These are phyloP conservation scores for Prunus davidiana DNA, from an alignment of 306 rosid genomes.

Conservation along the genomic window DNA sequence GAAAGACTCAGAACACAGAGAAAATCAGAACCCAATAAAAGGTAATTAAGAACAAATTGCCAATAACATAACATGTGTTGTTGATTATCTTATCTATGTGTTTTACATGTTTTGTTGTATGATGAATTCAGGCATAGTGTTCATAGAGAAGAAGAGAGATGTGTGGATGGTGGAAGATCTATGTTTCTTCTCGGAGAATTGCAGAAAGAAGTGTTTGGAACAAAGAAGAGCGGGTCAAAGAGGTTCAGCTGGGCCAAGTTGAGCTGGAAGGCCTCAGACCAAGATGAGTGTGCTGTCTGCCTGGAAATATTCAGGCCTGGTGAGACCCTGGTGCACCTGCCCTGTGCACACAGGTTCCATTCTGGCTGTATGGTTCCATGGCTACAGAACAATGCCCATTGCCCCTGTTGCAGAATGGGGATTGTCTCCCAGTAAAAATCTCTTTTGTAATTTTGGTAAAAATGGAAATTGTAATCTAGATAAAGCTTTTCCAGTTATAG, in stretches of 20 bases:
- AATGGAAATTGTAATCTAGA: not conserved
- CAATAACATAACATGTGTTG: not conserved
- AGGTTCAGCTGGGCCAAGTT: conserved; percentile 66
- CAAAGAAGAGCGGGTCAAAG: conserved; percentile 46
- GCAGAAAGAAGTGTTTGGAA: conserved; percentile 36
- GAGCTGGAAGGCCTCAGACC: conserved; percentile 56
- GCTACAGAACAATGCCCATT: conserved; percentile 60
- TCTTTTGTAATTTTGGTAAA: not conserved
- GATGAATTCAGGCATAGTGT: conserved; percentile 18
- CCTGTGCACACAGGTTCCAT: conserved; percentile 82
- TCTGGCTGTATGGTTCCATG: conserved; percentile 72
- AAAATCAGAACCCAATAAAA: conserved; percentile 24
- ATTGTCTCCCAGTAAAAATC: conserved; percentile 15
- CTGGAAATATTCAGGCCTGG: conserved; percentile 49
- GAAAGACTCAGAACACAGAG: conserved; percentile 45
- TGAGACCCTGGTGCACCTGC: conserved; percentile 56
- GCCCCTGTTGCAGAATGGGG: conserved; percentile 82
- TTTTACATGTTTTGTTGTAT: not conserved
- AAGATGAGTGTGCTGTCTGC: conserved; percentile 72
- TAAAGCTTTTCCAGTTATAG: not conserved
- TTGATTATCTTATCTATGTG: not conserved
- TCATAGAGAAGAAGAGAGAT: conserved; percentile 12
- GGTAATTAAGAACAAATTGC: conserved; percentile 3
- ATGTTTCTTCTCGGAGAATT: conserved; percentile 22
- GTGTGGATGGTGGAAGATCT: conserved; percentile 25